A percentile compares a stretch with the other conserved stretches of the same genome.
These are phyloP conservation scores for Penicillium sumatraense DNA, from an alignment of 2,329 filamentous ascomycete genomes.

Conservation along the genomic window DNA sequence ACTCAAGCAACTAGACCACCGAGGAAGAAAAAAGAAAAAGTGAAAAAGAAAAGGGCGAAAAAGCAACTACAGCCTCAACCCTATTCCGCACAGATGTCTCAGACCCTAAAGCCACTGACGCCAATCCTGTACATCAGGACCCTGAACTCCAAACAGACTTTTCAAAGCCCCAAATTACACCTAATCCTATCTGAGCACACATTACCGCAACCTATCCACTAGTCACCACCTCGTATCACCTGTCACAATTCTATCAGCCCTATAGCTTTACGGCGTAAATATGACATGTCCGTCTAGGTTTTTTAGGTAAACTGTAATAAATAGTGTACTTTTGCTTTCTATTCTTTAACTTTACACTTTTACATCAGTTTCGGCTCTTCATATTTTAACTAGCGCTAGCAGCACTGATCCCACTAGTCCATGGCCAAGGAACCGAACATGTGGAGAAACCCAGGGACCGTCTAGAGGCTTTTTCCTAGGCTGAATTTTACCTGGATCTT, in stretches of 20 bases:
- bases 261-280: too few species aligned
- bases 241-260: neutral
- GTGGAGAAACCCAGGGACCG: neutral
- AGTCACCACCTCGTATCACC: neutral
- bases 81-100: slow-evolving; percentile 1
- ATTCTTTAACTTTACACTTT: neutral
- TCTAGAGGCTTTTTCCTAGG: neutral
- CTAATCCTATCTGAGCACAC: neutral
- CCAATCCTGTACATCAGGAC: neutral
- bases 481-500: neutral
- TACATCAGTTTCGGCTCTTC: neutral
- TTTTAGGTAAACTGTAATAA: too few species aligned
- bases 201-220: neutral
- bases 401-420: neutral
- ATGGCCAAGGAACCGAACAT: neutral
- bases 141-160: neutral
- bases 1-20: too few species aligned
- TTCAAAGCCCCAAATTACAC: neutral
- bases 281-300: too few species aligned
- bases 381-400: neutral
- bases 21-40: too few species aligned
- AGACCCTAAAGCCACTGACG: slow-evolving; percentile 1
- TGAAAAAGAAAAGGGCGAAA: neutral
- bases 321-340: too few species aligned
- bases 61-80: neutral